phyloP scores from a whole-genome alignment of 2,329 filamentous ascomycete genomes.

The Neocatenulostroma microsporum region DNA sequence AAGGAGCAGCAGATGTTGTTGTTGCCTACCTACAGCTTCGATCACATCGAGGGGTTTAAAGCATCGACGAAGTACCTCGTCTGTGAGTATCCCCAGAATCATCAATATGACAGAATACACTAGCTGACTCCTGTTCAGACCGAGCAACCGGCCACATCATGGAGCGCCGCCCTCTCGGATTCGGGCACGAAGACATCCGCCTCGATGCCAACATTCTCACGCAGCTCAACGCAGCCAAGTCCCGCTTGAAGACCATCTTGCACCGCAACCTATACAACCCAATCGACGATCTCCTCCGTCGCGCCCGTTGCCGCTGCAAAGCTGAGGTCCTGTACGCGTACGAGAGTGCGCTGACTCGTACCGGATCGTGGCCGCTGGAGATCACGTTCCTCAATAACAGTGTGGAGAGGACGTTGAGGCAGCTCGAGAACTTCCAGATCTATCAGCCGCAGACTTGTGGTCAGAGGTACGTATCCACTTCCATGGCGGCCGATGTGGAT shows the following conservation, averaged over 20 bases:
- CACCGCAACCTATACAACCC: constrained; percentile 13
- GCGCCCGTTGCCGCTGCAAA: constrained; percentile 8
- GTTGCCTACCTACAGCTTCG: constrained; percentile 26
- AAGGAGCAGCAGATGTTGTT: constrained; percentile 13
- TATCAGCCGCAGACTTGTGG: constrained; percentile 8
- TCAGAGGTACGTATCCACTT: too few species aligned
- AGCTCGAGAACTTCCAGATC: constrained; percentile 2
- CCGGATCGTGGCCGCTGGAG: constrained; percentile 17
- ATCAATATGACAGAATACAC: too few species aligned
- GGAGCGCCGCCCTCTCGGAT: constrained; percentile 18
- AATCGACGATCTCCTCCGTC: constrained; percentile 9
- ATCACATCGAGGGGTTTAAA: constrained; percentile 24
- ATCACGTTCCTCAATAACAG: constrained; percentile 6
- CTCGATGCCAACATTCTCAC: constrained; percentile 4
- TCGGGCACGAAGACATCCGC: constrained; percentile 1
- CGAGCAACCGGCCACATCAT: constrained; percentile 21
- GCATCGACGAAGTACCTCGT: constrained; percentile 25
- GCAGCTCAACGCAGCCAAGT: constrained; percentile 15
- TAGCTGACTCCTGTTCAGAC: too few species aligned
- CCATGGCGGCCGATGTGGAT: too few species aligned
- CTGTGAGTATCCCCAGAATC: too few species aligned
- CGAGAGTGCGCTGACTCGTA: constrained; percentile 10
- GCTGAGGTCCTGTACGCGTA: constrained; percentile 12
- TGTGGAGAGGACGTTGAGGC: constrained; percentile 5
- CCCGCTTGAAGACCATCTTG: constrained; percentile 15